Evolutionary conservation across 768 basidiomycete species (phyloP), one percentile per base, ranked within the genome.

Genomic region (Sporobolomyces phaffii): DNA sequence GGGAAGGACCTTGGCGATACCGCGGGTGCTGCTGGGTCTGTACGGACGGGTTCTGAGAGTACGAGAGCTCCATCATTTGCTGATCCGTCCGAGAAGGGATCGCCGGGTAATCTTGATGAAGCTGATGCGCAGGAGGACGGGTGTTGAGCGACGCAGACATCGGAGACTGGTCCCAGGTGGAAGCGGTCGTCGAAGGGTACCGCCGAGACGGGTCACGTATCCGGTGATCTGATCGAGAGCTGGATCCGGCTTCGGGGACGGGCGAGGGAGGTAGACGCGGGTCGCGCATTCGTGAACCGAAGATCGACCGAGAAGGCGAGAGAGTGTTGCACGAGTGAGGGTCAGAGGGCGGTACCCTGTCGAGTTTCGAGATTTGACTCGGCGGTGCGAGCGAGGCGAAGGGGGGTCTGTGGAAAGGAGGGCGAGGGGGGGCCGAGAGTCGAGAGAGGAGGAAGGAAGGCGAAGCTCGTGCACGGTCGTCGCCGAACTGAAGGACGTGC

Each of bases 241-340:
- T n/a, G 18, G 24, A 43, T 24, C 24, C 3, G n/a, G 2, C 8
- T 22, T 52, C 29, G 50, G 31, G 31, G 20, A 20, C 9, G 10
- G 54, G 38, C 17, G 54, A 56, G 43, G 54, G 40, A 43, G 54
- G 54, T 18, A 56, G 54, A 3, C 54, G 54, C 41, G 54, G 54
- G 29, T 56, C 54, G 26, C 54, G 54, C 54, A 56, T 56, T n/a
- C 13, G 31, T 17, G 38, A 38, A 9, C 10, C 10, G 38, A 9
- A 9, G 38, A 38, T 38, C 17, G 38, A 38, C 10, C 17, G 10
- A 17, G 17, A 38, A 17, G 38, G 38, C 38, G 17, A 38, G 38
- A 9, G 38, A 38, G 38, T 38, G 38, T n/a, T n/a, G n/a, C n/a
- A n/a, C n/a, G 38, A 38, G 38, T 9, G 17, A 38, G 38, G 10